Base-by-base conservation (phyloP, 805 yeast genomes). In the Gaillardinia entomophila region DNA sequence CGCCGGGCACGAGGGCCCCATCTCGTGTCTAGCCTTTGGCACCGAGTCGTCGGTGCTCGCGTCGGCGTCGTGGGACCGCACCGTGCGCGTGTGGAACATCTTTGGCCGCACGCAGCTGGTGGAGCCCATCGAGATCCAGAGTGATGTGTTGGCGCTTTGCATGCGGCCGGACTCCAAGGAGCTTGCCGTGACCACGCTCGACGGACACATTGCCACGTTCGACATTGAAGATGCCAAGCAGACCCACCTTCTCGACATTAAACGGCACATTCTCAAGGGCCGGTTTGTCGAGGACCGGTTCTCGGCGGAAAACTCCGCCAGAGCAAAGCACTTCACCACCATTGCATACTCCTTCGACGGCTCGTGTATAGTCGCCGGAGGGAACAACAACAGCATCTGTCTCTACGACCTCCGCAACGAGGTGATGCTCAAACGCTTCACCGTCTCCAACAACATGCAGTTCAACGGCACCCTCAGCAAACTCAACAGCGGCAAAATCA, bases 1-100 rank as follows among this genome's bases (percentile, higher is more conserved):
- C 31, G 66, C 89, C 4, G 98, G 98, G 8, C 98, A 92, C 59
- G 95, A 84, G 46, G 98, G 96, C 2, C 98, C 98, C 1, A 80
- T 92, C 3, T 85, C 96, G 1, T 78, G 87, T 42, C 66, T 92
- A 26, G 76, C 90, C 8, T 90, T 92, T 55, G 95, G 96, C 29
- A 64, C 62, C 10, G 95, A 88, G 48, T 83, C 77, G 38, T 66
- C 79, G 3, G 68, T 79, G 11, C 68, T 92, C 36, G 97, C 95
- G 3, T 79, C 92, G 36, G 94, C 96, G 2, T 82, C 95, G 15
- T 92, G 98, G 98, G 98, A 92, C 61, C 84, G 83, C 45, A 89
- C 97, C 4, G 80, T 89, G 12, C 71, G 98, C 45, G 69, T 92
- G 8, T 92, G 98, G 98, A 82, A 79, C 51, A 77, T 92, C 29